Evolutionary conservation across 2,329 filamentous ascomycete species (phyloP).

Genomic region (Colletotrichum falcatum): DNA sequence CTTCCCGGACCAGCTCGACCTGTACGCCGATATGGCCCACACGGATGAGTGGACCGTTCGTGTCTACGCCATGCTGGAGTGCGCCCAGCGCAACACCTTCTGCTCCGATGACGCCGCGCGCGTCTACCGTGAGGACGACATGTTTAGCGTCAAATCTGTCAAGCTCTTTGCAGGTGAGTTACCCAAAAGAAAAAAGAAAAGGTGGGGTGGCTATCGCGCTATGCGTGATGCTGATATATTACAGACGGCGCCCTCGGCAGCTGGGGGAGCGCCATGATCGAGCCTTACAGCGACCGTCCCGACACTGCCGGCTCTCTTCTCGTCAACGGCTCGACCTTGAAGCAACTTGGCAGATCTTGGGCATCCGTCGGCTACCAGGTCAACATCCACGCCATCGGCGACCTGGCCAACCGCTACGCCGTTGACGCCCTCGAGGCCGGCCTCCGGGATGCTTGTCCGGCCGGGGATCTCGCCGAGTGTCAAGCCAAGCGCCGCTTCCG

Average conservation of each 20-base stretch:
- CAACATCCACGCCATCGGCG: slow-evolving; percentile 79
- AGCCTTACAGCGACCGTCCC: slow-evolving; percentile 74
- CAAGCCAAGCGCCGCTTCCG: slow-evolving; percentile 70
- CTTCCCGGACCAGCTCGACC: slow-evolving; percentile 62
- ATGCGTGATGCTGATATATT: slow-evolving; percentile 31
- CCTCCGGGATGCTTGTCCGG: slow-evolving; percentile 65
- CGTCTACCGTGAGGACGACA: slow-evolving; percentile 58
- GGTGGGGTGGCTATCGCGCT: too few species aligned
- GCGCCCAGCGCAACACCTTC: slow-evolving; percentile 71
- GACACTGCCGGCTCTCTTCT: slow-evolving; percentile 73
- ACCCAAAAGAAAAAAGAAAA: fast-evolving
- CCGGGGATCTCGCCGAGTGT: slow-evolving; percentile 58
- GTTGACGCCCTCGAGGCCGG: slow-evolving; percentile 72
- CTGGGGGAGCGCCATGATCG: slow-evolving; percentile 79
- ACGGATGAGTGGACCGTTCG: slow-evolving; percentile 68
- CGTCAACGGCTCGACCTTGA: slow-evolving; percentile 71
- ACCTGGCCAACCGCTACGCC: slow-evolving; percentile 74
- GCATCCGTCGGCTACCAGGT: slow-evolving; percentile 72
- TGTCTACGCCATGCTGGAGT: slow-evolving; percentile 78
- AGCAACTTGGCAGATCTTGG: slow-evolving; percentile 67
- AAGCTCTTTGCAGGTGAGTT: slow-evolving; percentile 75
- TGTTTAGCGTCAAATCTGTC: slow-evolving; percentile 71
- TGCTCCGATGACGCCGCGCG: slow-evolving; percentile 65
- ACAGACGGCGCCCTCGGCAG: slow-evolving; percentile 76
- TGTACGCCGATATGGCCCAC: slow-evolving; percentile 65